Evolutionary conservation across 106 monocot species (phyloP).

Genomic region (Phalaenopsis equestris): DNA sequence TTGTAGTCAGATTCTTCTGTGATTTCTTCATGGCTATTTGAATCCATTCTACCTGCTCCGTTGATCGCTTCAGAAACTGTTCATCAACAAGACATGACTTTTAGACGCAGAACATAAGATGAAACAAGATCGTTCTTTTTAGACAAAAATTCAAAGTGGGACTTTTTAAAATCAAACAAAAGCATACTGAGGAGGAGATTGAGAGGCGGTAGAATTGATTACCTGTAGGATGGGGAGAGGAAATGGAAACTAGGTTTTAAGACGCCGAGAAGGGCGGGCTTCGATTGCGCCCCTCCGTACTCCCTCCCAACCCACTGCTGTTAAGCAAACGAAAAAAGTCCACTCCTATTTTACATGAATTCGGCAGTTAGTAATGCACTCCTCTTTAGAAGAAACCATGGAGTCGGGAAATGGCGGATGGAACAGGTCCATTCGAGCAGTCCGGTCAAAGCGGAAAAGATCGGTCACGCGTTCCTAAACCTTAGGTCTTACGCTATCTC

Average conservation of each 20-base stretch:
- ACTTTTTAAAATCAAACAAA: too few relatives aligned
- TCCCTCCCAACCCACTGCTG: neutral
- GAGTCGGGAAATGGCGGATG: neutral
- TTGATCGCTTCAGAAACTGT: neutral
- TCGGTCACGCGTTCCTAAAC: too few relatives aligned
- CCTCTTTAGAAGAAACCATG: neutral
- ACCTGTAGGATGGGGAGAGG: neutral
- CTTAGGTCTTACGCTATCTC: too few relatives aligned
- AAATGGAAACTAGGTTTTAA: neutral
- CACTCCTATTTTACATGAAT: neutral
- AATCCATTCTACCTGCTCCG: neutral
- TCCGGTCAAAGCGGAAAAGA: neutral
- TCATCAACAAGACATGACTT: neutral
- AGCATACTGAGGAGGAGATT: neutral
- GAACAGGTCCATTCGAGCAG: neutral
- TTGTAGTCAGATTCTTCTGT: constrained; percentile 1
- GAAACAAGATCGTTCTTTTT: too few relatives aligned
- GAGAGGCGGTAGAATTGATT: neutral
- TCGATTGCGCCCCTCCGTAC: too few relatives aligned
- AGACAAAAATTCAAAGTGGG: too few relatives aligned
- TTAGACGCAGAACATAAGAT: too few relatives aligned
- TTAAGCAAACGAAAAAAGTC: neutral
- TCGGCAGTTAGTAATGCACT: neutral
- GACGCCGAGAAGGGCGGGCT: neutral
- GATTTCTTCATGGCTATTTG: neutral